A percentile compares a stretch with the other conserved stretches of the same genome.
Conservation (phyloP, 2,329 filamentous ascomycete genomes). For the Fusarium haematococcum region DNA sequence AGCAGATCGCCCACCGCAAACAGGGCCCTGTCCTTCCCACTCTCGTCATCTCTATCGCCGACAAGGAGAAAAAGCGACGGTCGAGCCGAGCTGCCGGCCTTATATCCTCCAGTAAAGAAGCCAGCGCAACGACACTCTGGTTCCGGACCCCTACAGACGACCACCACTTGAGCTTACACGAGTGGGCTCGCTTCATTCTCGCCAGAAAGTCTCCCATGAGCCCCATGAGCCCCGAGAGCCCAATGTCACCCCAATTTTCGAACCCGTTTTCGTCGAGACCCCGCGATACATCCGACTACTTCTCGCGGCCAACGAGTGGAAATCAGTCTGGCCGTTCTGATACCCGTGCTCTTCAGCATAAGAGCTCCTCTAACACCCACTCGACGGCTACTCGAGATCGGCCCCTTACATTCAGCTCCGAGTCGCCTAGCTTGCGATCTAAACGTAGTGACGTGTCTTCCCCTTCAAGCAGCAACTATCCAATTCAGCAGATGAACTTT, state of each 20-base stretch:
- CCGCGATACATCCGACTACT: conserved; percentile 57
- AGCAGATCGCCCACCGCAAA: conserved; percentile 71
- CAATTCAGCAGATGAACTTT: conserved; percentile 53
- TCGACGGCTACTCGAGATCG: conserved; percentile 61
- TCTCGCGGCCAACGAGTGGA: conserved; percentile 58
- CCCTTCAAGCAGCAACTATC: conserved; percentile 62
- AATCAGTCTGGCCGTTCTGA: conserved; percentile 52
- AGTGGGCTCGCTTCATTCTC: conserved; percentile 69
- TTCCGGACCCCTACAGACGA: conserved; percentile 69
- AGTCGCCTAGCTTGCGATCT: conserved; percentile 71
- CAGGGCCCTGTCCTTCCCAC: conserved; percentile 70
- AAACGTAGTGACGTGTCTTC: conserved; percentile 73
- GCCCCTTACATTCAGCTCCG: conserved; percentile 65
- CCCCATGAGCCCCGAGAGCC: conserved; percentile 65
- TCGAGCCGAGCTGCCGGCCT: conserved; percentile 73
- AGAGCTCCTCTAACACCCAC: conserved; percentile 61
- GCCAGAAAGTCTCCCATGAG: conserved; percentile 58
- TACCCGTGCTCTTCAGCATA: conserved; percentile 56
- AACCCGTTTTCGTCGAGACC: conserved; percentile 62
- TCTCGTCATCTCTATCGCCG: conserved; percentile 67
- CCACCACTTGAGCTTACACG: conserved; percentile 63
- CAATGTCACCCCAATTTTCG: conserved; percentile 64
- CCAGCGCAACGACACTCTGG: conserved; percentile 62
- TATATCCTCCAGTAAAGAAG: conserved; percentile 62
- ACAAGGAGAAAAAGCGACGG: conserved; percentile 72